Percentiles rank a stretch among this genome's conserved stretches.
Conservation (phyloP, 208 protist genomes). For the Strigomonas culicis region DNA sequence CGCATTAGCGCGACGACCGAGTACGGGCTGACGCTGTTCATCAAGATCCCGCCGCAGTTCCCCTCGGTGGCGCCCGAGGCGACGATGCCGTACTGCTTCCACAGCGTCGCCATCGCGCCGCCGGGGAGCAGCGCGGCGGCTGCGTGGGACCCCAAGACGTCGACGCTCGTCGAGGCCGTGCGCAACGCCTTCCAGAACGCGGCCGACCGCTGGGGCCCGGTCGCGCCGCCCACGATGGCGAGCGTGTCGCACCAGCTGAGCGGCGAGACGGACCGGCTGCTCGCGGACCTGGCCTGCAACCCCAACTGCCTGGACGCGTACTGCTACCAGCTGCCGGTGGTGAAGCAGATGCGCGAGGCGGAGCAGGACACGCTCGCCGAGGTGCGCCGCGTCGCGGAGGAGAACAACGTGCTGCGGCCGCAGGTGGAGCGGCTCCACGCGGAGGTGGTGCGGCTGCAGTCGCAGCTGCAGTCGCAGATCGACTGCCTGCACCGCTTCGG, state of each 20-base stretch:
- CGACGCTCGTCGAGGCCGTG: conserved; percentile 58
- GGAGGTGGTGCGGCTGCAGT: conserved; percentile 47
- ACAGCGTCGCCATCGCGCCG: conserved; percentile 48
- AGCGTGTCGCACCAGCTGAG: conserved; percentile 36
- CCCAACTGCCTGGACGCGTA: conserved; percentile 84
- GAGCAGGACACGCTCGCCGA: conserved; percentile 47
- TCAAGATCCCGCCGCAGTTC: conserved; percentile 44
- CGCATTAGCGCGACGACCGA: conserved; percentile 33
- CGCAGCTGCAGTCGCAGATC: conserved; percentile 44
- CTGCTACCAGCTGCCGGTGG: conserved; percentile 75
- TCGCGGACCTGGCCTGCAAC: conserved; percentile 63
- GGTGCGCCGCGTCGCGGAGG: conserved; percentile 49
- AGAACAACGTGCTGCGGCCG: conserved; percentile 44
- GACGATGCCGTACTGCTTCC: conserved; percentile 64
- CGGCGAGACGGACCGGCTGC: conserved; percentile 51
- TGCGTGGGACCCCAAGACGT: conserved; percentile 52
- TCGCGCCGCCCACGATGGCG: conserved; percentile 58
- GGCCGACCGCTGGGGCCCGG: conserved; percentile 59
- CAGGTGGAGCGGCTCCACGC: conserved; percentile 42
- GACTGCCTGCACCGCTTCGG: conserved; percentile 37
- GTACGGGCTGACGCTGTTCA: conserved; percentile 59
- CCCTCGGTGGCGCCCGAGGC: conserved; percentile 34
- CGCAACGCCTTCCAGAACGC: conserved; percentile 68
- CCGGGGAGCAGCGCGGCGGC: conserved; percentile 29
- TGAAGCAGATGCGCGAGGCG: conserved; percentile 74